A percentile compares a stretch with the other conserved stretches of the same genome.
These are phyloP conservation scores for Trichoderma breve DNA, from an alignment of 2,329 filamentous ascomycete genomes.

Conservation along the genomic window DNA sequence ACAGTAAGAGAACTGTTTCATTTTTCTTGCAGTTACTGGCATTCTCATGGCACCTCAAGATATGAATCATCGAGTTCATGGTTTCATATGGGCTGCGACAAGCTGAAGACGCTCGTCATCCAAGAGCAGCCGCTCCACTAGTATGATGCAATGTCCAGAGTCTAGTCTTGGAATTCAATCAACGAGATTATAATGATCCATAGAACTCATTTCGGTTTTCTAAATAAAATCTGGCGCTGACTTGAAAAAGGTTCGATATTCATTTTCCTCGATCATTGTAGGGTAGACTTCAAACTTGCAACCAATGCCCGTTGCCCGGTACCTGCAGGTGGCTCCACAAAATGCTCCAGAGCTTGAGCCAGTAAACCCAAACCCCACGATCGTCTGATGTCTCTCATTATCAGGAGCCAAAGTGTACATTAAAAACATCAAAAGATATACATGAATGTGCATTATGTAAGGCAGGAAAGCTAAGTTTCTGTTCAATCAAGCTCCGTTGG, in stretches of 20 bases:
- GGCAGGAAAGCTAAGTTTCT: neutral
- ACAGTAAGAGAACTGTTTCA: neutral
- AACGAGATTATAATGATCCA: neutral
- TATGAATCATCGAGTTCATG: neutral
- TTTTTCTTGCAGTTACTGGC: neutral
- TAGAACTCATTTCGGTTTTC: neutral
- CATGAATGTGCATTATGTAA: neutral
- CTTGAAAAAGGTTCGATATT: neutral
- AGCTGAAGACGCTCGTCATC: neutral
- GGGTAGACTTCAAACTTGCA: neutral
- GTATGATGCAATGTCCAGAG: neutral
- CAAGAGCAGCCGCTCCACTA: neutral
- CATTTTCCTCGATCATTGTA: neutral
- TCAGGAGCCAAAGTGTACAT: neutral
- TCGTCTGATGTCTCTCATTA: neutral
- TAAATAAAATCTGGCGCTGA: neutral
- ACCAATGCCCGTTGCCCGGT: neutral
- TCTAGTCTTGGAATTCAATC: neutral
- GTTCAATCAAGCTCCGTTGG: neutral
- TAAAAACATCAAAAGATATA: neutral
- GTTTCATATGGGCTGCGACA: accelerated
- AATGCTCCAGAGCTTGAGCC: neutral
- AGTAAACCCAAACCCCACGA: neutral
- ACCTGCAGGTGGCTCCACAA: neutral
- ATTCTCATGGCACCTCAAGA: neutral